A percentile compares a stretch with the other conserved stretches of the same genome.
These are phyloP conservation scores for Fagopyrum tataricum DNA, from an alignment of 148 eudicot genomes.

Conservation along the genomic window DNA sequence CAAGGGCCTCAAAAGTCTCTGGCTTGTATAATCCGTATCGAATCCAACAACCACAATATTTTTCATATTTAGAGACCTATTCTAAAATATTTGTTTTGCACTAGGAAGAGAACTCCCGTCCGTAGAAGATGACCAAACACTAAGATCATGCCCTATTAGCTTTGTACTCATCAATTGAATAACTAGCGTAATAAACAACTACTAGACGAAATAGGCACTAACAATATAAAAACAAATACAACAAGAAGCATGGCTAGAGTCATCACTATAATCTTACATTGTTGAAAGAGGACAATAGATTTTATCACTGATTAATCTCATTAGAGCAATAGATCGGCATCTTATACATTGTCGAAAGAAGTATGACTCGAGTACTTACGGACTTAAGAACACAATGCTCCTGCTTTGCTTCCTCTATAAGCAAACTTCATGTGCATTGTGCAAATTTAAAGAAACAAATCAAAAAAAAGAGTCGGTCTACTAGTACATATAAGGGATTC, in stretches of 20 bases:
- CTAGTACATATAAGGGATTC: too few species aligned
- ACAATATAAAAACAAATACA: not conserved
- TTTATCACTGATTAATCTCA: not conserved
- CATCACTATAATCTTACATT: not conserved
- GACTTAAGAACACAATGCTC: conserved; percentile 40
- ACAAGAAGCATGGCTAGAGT: not conserved
- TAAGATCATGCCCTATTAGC: conserved; percentile 32
- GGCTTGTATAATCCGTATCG: conserved; percentile 96
- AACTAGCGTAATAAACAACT: conserved; percentile 17
- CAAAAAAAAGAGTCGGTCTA: not conserved
- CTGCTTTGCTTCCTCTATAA: conserved; percentile 69
- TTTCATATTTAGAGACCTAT: conserved; percentile 91
- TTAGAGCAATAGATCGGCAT: not conserved
- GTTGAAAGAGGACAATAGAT: not conserved
- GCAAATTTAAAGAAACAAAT: not conserved
- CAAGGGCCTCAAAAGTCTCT: conserved; percentile 91
- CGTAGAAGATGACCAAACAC: conserved; percentile 79
- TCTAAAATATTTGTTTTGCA: conserved; percentile 89
- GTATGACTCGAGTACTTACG: conserved; percentile 27
- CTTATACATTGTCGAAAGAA: not conserved
- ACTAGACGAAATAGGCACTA: conserved; percentile 8
- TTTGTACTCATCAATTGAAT: conserved; percentile 44
- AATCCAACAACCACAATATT: conserved; percentile 90
- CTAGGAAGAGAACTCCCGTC: conserved; percentile 47
- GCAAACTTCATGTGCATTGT: conserved; percentile 45